A percentile compares a stretch with the other conserved stretches of the same genome.
Conservation (phyloP, 129 eudicot species). For the Flaveria linearis region DNA sequence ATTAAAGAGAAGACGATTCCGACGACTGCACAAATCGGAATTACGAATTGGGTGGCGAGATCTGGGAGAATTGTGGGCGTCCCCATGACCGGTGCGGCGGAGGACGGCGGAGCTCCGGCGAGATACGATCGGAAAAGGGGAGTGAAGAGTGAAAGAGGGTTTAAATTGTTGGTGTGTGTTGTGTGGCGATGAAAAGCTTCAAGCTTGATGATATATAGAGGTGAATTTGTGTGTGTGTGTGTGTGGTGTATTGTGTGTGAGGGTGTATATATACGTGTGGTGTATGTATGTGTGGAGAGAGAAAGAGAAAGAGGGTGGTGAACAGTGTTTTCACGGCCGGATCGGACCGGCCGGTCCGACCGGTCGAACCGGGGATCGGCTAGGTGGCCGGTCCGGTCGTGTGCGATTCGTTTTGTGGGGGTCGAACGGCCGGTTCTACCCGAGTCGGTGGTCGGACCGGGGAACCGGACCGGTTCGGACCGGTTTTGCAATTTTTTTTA, state of each 20-base stretch:
- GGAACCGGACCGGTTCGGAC: too few species aligned
- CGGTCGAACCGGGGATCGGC: too few species aligned
- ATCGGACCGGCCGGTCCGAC: too few species aligned
- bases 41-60: constrained; percentile 53
- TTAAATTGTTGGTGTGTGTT: not conserved
- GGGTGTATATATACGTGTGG: not conserved
- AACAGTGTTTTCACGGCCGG: too few species aligned
- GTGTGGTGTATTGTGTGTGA: not conserved
- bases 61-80: constrained; percentile 45
- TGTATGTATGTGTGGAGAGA: not conserved
- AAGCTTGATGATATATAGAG: constrained; percentile 19
- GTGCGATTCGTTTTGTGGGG: too few species aligned
- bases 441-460: too few species aligned
- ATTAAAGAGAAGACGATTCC: constrained; percentile 62
- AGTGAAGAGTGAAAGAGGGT: constrained; percentile 17
- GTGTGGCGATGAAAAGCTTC: constrained; percentile 24
- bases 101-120: constrained; percentile 15
- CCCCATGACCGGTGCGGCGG: constrained; percentile 40
- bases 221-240: constrained; percentile 6
- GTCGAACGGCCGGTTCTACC: too few species aligned
- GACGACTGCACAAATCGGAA: constrained; percentile 62
- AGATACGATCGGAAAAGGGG: not conserved
- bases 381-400: too few species aligned
- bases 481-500: too few species aligned
- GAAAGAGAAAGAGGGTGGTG: not conserved